Conservation (phyloP, 164 flowering plant species). For the Tinospora cordifolia region DNA sequence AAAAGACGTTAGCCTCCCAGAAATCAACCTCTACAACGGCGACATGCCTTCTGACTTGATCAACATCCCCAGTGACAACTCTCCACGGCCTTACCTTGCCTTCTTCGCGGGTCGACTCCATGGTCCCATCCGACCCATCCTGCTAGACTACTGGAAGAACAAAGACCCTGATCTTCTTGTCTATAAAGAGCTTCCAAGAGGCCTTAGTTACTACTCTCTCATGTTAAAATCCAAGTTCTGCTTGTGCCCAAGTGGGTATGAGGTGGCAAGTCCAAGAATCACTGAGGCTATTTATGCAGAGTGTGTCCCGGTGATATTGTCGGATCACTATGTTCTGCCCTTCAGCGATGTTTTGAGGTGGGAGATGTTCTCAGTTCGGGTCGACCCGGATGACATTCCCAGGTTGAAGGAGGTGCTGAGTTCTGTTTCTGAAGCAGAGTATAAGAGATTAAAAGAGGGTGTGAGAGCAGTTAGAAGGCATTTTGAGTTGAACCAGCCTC, state of each 20-base stretch:
- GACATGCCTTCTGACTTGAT: constrained; percentile 29
- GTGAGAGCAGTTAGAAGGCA: constrained; percentile 51
- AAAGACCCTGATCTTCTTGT: constrained; percentile 46
- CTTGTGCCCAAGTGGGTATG: constrained; percentile 77
- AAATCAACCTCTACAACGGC: constrained; percentile 44
- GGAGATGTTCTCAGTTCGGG: constrained; percentile 51
- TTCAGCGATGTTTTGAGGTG: constrained; percentile 69
- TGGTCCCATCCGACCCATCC: constrained; percentile 50
- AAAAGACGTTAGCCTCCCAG: constrained; percentile 66
- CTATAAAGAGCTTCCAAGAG: constrained; percentile 48
- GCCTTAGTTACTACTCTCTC: constrained; percentile 37
- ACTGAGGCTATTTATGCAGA: constrained; percentile 64
- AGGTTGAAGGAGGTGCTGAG: constrained; percentile 39
- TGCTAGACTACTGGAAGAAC: constrained; percentile 56
- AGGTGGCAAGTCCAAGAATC: constrained; percentile 78
- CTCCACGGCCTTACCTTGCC: constrained; percentile 40
- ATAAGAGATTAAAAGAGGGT: constrained; percentile 30
- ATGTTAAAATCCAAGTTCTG: constrained; percentile 60
- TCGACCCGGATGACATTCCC: constrained; percentile 48
- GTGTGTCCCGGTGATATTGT: constrained; percentile 65
- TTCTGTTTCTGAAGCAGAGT: constrained; percentile 14
- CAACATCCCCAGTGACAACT: constrained; percentile 23
- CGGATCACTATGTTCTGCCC: constrained; percentile 52
- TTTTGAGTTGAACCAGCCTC: constrained; percentile 53
- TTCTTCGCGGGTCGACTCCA: constrained; percentile 82